phyloP scores from a whole-genome alignment of 2,329 filamentous ascomycete genomes.

The Colletotrichum sp. region DNA sequence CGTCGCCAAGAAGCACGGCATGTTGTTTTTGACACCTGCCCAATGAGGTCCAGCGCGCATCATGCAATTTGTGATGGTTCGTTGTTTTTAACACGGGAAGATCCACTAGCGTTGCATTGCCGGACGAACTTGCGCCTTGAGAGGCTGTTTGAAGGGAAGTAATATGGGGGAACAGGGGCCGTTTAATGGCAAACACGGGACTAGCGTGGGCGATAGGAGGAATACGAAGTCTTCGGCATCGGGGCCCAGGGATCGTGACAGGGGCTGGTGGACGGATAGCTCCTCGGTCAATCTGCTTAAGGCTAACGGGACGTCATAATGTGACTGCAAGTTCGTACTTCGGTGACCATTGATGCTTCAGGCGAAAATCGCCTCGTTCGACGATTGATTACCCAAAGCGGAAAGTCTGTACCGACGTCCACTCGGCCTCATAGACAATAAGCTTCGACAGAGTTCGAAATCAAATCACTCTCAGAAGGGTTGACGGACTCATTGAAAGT shows the following conservation, averaged over 20 bases:
- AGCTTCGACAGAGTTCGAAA: not conserved
- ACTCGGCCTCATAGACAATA: not conserved
- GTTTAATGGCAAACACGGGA: not conserved
- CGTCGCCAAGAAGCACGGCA: not conserved
- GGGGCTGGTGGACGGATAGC: not conserved
- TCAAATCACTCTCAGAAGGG: not conserved
- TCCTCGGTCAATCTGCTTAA: not conserved
- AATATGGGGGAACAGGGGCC: not conserved
- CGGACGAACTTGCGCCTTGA: not conserved
- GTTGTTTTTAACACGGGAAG: not conserved
- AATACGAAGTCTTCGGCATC: not conserved
- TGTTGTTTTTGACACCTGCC: not conserved
- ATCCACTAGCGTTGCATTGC: not conserved
- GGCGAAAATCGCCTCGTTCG: not conserved
- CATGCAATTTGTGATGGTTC: not conserved
- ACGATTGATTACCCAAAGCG: not conserved
- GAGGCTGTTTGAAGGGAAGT: not conserved
- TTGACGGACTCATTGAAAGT: not conserved
- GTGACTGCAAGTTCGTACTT: not conserved
- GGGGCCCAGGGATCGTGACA: not conserved
- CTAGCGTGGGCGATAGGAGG: not conserved
- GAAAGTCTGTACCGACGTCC: not conserved
- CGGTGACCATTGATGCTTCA: not conserved
- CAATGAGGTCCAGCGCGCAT: not conserved
- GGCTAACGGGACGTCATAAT: not conserved